phyloP scores from a whole-genome alignment of 441 rosid species.

The Pelargonium australe region DNA sequence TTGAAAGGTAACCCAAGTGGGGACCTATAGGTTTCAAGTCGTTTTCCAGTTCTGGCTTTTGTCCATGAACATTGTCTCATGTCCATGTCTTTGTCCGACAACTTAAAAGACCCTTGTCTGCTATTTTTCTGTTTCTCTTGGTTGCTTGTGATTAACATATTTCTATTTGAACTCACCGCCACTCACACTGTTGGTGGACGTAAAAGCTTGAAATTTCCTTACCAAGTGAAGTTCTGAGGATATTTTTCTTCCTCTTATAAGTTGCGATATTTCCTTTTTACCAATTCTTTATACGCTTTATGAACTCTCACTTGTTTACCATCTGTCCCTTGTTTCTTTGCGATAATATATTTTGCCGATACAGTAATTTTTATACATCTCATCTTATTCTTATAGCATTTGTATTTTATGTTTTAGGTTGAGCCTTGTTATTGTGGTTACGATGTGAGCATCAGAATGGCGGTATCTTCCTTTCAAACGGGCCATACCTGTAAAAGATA shows the following conservation, averaged over 20 bases:
- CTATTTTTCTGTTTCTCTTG: conserved; percentile 28
- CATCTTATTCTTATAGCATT: neutral
- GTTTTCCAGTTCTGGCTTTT: conserved; percentile 53
- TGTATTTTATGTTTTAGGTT: conserved; percentile 16
- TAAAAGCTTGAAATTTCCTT: conserved; percentile 35
- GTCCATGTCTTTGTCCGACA: conserved; percentile 70
- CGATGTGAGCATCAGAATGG: conserved; percentile 31
- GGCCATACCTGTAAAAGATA: neutral
- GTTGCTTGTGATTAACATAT: conserved; percentile 28
- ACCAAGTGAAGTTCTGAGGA: conserved; percentile 21
- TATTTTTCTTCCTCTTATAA: conserved; percentile 11
- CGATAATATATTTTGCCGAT: neutral
- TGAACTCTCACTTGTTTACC: no score
- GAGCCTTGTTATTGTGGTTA: conserved; percentile 21
- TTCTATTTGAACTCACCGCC: conserved; percentile 33
- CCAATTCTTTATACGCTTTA: conserved; percentile 10
- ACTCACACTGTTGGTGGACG: conserved; percentile 42
- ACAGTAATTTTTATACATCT: neutral
- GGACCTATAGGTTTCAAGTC: conserved; percentile 55
- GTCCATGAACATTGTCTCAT: conserved; percentile 53
- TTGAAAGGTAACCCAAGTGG: conserved; percentile 22
- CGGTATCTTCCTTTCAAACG: conserved; percentile 18
- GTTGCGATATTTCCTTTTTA: conserved; percentile 17
- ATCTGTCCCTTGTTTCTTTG: neutral
- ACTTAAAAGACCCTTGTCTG: conserved; percentile 56